Conservation (phyloP, 1,139 yeast genomes). For the Geotrichum siamense region DNA sequence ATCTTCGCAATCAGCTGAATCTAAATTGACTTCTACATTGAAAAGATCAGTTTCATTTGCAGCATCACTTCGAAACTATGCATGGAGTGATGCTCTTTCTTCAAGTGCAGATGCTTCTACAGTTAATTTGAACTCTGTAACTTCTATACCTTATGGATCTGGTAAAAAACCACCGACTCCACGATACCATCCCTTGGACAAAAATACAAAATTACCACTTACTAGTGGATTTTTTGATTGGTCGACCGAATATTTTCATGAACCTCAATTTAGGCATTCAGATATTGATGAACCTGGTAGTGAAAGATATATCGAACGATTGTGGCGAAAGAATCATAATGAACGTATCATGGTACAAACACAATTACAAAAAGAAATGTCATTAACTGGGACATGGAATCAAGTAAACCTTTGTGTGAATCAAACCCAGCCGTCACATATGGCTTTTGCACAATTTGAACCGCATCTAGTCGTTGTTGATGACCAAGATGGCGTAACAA, state of each 20-base stretch:
- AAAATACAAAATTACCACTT: conserved; percentile 40
- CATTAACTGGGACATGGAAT: conserved; percentile 83
- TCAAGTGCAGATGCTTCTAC: neutral
- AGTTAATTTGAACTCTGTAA: conserved; percentile 9
- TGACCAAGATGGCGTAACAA: conserved; percentile 73
- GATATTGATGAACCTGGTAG: conserved; percentile 94
- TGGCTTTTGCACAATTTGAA: conserved; percentile 87
- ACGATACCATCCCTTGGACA: conserved; percentile 24
- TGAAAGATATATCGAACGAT: conserved; percentile 68
- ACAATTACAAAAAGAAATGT: conserved; percentile 79
- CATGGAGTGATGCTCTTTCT: conserved; percentile 22
- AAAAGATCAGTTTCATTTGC: conserved; percentile 37
- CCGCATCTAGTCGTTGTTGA: conserved; percentile 74
- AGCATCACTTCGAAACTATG: conserved; percentile 31
- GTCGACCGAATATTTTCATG: conserved; percentile 88
- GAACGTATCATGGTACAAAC: conserved; percentile 82
- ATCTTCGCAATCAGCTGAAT: conserved; percentile 18
- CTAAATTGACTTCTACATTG: conserved; percentile 25
- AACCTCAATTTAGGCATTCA: conserved; percentile 84
- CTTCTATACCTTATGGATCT: conserved; percentile 27
- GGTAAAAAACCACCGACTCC: conserved; percentile 31
- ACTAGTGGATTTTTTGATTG: conserved; percentile 78
- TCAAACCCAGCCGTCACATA: conserved; percentile 67
- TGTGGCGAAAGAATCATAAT: conserved; percentile 88
- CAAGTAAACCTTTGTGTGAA: conserved; percentile 59